These are phyloP conservation scores for Lenzites betulinus DNA, from an alignment of 768 basidiomycete species.

Conservation along the genomic window DNA sequence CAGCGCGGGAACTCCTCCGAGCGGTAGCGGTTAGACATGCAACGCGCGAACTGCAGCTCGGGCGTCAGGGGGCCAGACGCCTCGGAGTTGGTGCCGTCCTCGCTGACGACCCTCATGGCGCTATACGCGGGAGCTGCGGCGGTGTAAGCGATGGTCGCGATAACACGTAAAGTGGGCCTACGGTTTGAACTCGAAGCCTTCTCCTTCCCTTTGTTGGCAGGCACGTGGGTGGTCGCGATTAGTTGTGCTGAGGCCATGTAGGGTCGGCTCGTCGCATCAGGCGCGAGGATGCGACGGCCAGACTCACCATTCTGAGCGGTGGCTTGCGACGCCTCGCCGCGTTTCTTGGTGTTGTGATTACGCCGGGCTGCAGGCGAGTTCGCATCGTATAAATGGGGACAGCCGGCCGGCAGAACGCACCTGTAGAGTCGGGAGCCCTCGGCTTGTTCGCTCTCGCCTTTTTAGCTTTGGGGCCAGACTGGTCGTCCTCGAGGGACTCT, in stretches of 20 bases:
- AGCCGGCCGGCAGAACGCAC: conserved; percentile 23
- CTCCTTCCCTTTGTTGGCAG: conserved; percentile 48
- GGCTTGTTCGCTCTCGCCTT: conserved; percentile 44
- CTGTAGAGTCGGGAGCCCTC: conserved; percentile 34
- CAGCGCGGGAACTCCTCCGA: conserved; percentile 75
- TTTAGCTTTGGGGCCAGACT: conserved; percentile 48
- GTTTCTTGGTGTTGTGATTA: conserved; percentile 72
- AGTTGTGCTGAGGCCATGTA: conserved; percentile 16
- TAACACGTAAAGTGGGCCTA: conserved; percentile 30
- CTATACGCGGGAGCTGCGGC: conserved; percentile 13
- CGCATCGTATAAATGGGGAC: neutral
- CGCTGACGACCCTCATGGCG: conserved; percentile 35
- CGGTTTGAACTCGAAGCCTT: conserved; percentile 31
- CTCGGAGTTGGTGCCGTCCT: conserved; percentile 33
- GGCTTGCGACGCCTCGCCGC: conserved; percentile 67
- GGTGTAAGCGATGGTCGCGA: conserved; percentile 14
- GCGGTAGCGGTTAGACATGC: conserved; percentile 82
- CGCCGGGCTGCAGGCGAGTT: conserved; percentile 42
- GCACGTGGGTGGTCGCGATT: conserved; percentile 42
- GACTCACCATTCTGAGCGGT: conserved; percentile 63
- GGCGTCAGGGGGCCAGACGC: conserved; percentile 46
- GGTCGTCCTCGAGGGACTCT: conserved; percentile 41
- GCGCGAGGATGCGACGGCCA: conserved; percentile 6
- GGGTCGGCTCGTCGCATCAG: conserved; percentile 13
- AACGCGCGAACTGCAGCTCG: conserved; percentile 77